Evolutionary conservation across 1,139 yeast genomes (phyloP).

Genomic region (Hyphopichia wangnamkhiaoensis): DNA sequence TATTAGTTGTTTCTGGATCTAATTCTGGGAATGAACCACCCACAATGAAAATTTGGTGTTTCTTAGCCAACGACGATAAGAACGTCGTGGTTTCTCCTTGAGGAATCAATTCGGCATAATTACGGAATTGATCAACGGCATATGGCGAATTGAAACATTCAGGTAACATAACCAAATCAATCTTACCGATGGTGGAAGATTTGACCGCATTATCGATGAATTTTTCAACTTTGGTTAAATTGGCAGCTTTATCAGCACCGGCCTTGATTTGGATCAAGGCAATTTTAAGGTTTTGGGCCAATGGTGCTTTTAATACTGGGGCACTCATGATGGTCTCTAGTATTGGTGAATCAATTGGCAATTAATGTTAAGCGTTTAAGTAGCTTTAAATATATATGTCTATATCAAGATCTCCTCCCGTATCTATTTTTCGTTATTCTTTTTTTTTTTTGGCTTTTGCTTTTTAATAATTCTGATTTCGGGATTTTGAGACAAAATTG

Average conservation of each 20-base stretch:
- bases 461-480: no score
- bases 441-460: no score
- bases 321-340: not conserved
- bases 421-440: no score
- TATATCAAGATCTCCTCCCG: no score
- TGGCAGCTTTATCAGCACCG: conserved; percentile 63
- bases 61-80: conserved; percentile 63
- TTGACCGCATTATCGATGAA: conserved; percentile 52
- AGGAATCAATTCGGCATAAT: conserved; percentile 80
- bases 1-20: conserved; percentile 48
- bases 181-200: conserved; percentile 43
- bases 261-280: conserved; percentile 81
- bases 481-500: no score
- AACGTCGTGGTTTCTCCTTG: conserved; percentile 66
- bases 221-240: conserved; percentile 52
- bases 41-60: conserved; percentile 60
- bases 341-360: not conserved
- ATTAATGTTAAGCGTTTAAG: no score
- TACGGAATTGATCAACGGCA: conserved; percentile 79
- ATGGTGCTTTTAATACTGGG: conserved; percentile 35
- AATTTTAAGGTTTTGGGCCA: conserved; percentile 47
- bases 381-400: no score
- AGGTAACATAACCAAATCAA: conserved; percentile 72
- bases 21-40: conserved; percentile 94
- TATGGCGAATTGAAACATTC: conserved; percentile 97